Base-by-base conservation (phyloP, 1,139 yeast species). In the Taphrina populina region DNA sequence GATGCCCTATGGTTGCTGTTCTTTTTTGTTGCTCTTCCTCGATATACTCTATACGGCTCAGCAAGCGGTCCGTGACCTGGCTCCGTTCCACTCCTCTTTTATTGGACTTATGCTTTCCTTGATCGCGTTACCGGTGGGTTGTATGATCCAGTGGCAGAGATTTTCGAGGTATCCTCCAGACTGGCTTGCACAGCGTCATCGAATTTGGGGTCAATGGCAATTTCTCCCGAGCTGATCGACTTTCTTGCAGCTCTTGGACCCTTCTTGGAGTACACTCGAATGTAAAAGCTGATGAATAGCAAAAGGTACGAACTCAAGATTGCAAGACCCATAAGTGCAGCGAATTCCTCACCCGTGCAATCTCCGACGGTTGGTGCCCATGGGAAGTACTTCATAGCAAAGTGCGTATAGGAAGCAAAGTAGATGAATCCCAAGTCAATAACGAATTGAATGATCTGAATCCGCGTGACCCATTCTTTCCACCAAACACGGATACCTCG, bases 401-500 rank as follows among this genome's bases (percentile, higher is more conserved):
- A 70, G 64, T 59, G 56, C 10, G 61, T 57, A 76, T 87, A 90
- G 57, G 95, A 83, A 57, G 96, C 96, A 70, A 86, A 87, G 76
- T 88, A 90, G 63, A 90, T 95, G 69, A 88, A 88, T 44, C 79
- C 81, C 69, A 92, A 79, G 71, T 92, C 98, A 67, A 92, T 78
- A 66, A 92, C 76, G 67, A 92, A 92, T 75, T 92, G 98, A 66
- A 86, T 79, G 73, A 92, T 92, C 76, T 92, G 98, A 78, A 87
- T 83, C 64, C 95, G 80, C 53, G 98, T 92, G 65, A 92, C 96
- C 96, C 96, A 92, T 74, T 90, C 95, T 74, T 92, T 92, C 98
- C 98, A 92, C 97, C 97, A 90, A 59, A 92, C 96, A 66, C 92
- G 83, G 69, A 90, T 86, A 60, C 96, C 95, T 71, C 95, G 80